phyloP scores from a whole-genome alignment of 169 alveolate species.

The Plasmodium sp. region DNA sequence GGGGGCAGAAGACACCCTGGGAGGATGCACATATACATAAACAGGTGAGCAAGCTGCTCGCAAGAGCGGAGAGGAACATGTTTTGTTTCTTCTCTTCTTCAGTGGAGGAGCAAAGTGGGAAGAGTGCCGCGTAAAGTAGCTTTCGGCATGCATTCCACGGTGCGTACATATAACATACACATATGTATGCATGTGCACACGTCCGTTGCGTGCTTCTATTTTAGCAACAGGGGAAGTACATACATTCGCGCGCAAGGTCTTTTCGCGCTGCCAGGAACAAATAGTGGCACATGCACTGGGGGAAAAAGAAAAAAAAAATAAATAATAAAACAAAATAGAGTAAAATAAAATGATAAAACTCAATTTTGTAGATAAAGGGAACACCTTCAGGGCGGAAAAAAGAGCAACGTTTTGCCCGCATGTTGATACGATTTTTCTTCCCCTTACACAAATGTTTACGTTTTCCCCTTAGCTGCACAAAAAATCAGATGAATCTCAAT shows the following conservation, averaged over 20 bases:
- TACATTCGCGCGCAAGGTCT: background rate
- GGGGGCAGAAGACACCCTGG: background rate
- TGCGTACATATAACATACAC: background rate
- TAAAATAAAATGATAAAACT: background rate
- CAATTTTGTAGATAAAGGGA: background rate
- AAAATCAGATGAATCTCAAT: background rate
- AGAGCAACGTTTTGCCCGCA: background rate
- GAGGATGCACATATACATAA: background rate
- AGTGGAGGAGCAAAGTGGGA: background rate
- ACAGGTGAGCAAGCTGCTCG: background rate
- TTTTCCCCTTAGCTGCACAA: background rate
- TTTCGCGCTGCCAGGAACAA: background rate
- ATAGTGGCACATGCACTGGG: background rate
- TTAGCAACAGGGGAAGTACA: background rate
- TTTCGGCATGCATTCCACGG: background rate
- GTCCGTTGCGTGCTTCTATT: background rate
- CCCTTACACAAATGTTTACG: background rate
- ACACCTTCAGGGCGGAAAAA: background rate
- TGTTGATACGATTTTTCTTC: background rate
- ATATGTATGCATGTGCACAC: background rate
- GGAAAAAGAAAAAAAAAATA: background rate
- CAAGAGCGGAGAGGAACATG: background rate
- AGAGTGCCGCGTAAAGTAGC: background rate
- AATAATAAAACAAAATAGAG: background rate
- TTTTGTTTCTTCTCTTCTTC: background rate